These are phyloP conservation scores for Athelia sp. DNA, from an alignment of 1,284 basidiomycete species.

Conservation along the genomic window DNA sequence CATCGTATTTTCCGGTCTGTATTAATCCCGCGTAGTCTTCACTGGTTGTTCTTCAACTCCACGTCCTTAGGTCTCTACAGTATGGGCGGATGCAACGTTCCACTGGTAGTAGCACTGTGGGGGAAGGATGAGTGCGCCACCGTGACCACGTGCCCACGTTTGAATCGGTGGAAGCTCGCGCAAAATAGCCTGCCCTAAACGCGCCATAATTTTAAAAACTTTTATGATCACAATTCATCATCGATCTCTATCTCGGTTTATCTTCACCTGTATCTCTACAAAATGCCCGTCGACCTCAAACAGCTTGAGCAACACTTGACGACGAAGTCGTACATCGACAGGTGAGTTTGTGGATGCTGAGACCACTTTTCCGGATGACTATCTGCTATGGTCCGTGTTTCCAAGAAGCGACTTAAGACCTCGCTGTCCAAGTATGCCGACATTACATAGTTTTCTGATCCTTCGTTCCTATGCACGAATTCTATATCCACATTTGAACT, in stretches of 20 bases:
- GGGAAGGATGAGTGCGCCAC: not conserved
- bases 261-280: slow-evolving; percentile 16
- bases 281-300: slow-evolving; percentile 70
- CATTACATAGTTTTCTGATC: slow-evolving; percentile 87
- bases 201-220: not conserved
- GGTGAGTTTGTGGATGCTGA: slow-evolving; percentile 55
- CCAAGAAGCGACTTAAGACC: slow-evolving; percentile 96
- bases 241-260: slow-evolving; percentile 12
- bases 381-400: slow-evolving; percentile 98
- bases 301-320: slow-evolving; percentile 85
- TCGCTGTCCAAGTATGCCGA: slow-evolving; percentile 83
- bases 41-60: too few species aligned
- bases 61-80: too few species aligned
- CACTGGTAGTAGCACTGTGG: too few species aligned
- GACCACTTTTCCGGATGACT: slow-evolving; percentile 61
- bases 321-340: slow-evolving; percentile 86
- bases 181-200: slow-evolving; percentile 32
- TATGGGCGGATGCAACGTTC: too few species aligned
- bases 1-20: too few species aligned
- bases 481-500: slow-evolving; percentile 10
- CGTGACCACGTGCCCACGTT: not conserved
- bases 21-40: too few species aligned
- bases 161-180: too few species aligned
- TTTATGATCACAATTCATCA: slow-evolving; percentile 20
- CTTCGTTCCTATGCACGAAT: slow-evolving; percentile 15